Evolutionary conservation across 495 filamentous ascomycete genomes (phyloP).

Genomic region (Annulohypoxylon nitens): DNA sequence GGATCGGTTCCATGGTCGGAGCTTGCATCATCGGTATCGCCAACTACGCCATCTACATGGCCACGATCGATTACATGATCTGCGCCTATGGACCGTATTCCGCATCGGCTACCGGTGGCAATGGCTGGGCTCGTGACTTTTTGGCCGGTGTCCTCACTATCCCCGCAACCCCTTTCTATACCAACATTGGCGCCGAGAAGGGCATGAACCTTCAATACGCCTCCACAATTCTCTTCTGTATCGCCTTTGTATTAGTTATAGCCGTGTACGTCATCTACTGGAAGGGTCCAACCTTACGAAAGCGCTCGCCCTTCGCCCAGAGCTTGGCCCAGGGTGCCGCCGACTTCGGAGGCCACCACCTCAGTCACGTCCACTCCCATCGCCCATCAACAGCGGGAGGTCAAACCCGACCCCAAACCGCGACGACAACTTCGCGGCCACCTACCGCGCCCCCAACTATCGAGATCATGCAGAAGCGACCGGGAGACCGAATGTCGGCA

Average conservation of each 20-base stretch:
- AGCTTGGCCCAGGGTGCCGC: conserved; percentile 68
- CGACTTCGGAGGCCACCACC: conserved; percentile 54
- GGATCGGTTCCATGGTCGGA: conserved; percentile 72
- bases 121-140: conserved; percentile 80
- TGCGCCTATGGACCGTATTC: conserved; percentile 82
- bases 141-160: conserved; percentile 83
- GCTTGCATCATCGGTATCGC: conserved; percentile 74
- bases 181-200: conserved; percentile 67
- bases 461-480: conserved; percentile 42
- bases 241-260: conserved; percentile 75
- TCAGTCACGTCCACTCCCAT: conserved; percentile 41
- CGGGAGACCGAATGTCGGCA: conserved; percentile 45
- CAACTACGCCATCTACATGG: conserved; percentile 82
- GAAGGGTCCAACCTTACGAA: conserved; percentile 76
- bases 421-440: conserved; percentile 29
- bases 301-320: conserved; percentile 80
- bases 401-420: conserved; percentile 24
- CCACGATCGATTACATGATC: conserved; percentile 90
- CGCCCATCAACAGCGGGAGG: conserved; percentile 39
- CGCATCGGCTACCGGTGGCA: conserved; percentile 82
- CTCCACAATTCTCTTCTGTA: conserved; percentile 77
- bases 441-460: conserved; percentile 32
- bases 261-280: conserved; percentile 84
- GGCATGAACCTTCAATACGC: conserved; percentile 74
- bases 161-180: conserved; percentile 78